These are phyloP conservation scores for Lecanicillium sp. DNA, from an alignment of 2,329 filamentous ascomycete genomes.

Conservation along the genomic window DNA sequence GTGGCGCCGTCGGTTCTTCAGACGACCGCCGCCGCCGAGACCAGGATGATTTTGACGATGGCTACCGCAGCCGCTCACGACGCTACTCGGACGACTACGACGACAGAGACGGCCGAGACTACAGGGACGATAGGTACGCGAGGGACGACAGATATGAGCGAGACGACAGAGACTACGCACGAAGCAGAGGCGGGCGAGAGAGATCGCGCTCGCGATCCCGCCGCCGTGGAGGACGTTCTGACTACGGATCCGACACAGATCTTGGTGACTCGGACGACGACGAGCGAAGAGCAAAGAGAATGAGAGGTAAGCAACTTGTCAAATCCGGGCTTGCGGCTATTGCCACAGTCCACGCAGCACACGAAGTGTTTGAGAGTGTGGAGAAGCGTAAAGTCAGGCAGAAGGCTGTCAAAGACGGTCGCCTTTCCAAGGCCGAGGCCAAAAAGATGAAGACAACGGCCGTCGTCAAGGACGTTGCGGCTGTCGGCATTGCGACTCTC, in stretches of 20 bases:
- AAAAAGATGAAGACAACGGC: slow-evolving; percentile 53
- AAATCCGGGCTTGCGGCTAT: slow-evolving; percentile 52
- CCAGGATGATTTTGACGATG: slow-evolving; percentile 40
- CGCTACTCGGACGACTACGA: slow-evolving; percentile 40
- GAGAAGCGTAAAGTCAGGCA: slow-evolving; percentile 48
- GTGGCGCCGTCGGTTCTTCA: slow-evolving; percentile 33
- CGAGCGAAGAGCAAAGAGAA: slow-evolving; percentile 47
- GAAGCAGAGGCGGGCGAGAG: slow-evolving; percentile 20
- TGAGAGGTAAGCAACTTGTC: slow-evolving; percentile 57
- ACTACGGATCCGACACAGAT: slow-evolving; percentile 48
- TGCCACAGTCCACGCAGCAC: slow-evolving; percentile 54
- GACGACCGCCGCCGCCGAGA: slow-evolving; percentile 35
- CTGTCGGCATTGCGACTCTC: slow-evolving; percentile 51
- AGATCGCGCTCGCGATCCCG: slow-evolving; percentile 5
- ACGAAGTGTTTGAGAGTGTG: slow-evolving; percentile 54
- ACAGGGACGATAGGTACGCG: slow-evolving; percentile 27
- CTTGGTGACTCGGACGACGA: slow-evolving; percentile 54
- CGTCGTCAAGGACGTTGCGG: slow-evolving; percentile 52
- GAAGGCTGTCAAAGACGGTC: slow-evolving; percentile 48
- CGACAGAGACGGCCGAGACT: slow-evolving; percentile 37
- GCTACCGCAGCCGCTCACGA: slow-evolving; percentile 29
- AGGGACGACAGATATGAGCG: slow-evolving; percentile 30
- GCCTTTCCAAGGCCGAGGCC: slow-evolving; percentile 44
- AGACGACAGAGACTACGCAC: slow-evolving; percentile 27
- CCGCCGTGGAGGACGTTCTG: slow-evolving; percentile 27